phyloP scores from a whole-genome alignment of 176 grass and related monocot species.

The Paspalum vaginatum region DNA sequence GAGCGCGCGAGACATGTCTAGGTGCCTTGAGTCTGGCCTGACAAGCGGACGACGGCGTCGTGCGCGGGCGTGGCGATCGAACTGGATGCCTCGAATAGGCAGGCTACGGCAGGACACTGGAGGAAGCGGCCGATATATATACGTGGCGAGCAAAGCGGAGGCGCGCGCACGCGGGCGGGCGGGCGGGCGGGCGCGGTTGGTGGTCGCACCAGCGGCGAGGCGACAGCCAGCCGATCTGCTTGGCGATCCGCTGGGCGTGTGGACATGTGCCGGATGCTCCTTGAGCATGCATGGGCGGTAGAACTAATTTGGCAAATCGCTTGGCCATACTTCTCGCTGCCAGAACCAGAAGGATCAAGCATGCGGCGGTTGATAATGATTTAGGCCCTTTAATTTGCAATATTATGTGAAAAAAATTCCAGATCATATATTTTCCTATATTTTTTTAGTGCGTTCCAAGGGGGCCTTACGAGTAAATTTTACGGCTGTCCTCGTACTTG shows the following conservation, averaged over 20 bases:
- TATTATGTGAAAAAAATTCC: too few species aligned
- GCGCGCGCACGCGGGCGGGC: neutral
- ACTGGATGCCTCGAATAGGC: neutral
- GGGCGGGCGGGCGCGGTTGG: neutral
- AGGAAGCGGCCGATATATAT: neutral
- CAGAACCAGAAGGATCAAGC: neutral
- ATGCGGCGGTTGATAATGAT: neutral
- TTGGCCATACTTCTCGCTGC: conserved; percentile 1
- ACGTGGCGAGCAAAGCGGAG: neutral
- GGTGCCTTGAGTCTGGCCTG: neutral
- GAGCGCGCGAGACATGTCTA: conserved; percentile 43
- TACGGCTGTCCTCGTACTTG: too few species aligned
- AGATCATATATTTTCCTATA: too few species aligned
- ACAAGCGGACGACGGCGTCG: neutral
- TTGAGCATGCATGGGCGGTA: too few species aligned
- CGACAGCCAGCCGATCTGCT: neutral
- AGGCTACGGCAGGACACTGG: neutral
- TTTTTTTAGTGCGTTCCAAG: too few species aligned
- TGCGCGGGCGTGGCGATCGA: neutral
- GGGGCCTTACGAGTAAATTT: too few species aligned
- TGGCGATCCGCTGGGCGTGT: conserved; percentile 7
- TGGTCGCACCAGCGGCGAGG: neutral
- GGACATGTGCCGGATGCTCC: neutral
- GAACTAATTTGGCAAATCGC: neutral
- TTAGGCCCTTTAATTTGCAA: too few species aligned